Base-by-base conservation (phyloP, 768 basidiomycete genomes). In the Royoungia palumana region DNA sequence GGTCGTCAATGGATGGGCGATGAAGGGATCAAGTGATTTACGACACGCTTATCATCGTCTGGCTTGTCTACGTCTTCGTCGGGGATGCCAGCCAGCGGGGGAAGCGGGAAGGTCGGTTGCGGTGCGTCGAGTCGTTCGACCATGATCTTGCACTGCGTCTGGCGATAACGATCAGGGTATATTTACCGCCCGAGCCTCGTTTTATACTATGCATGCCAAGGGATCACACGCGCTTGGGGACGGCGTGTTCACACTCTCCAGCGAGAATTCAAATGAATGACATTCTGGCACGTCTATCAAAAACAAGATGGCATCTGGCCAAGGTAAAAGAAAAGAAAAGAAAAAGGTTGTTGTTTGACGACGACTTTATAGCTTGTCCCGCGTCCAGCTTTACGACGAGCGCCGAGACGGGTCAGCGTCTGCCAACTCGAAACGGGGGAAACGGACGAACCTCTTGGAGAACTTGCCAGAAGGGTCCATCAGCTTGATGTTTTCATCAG, bases 401-500 rank as follows among this genome's bases (percentile, higher is more conserved):
- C 10, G 28, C 28, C 10, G 11, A 37, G 32, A 10, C 49, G 40
- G 24, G 45, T 49, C 52, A 57, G 27, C 36, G 32, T 10, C 17
- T 10, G 32, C 20, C 10, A 16, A 46, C 17, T 8, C 24, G 46
- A n/a, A 37, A 35, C 34, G 24, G 35, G 9, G 40, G 1, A 42
- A 49, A 25, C 46, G 13, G 21, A 59, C 45, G 45, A 19, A 56
- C 89, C 75, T 81, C 74, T 82, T 85, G 8, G 84, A 77, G 58
- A 91, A 89, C 58, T 80, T 84, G 64, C 86, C 82, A 72, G 84
- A 82, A 34, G 88, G 78, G 37, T 76, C 65, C 63, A 82, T 59
- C 51, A 92, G 37, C 71, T 92, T 92, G 45, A 78, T 87, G 55
- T 80, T 80, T 69, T 93, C 82, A 61, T 85, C 75, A 34, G 77